phyloP scores from a whole-genome alignment of 768 basidiomycete genomes.

The Collybia sordida region DNA sequence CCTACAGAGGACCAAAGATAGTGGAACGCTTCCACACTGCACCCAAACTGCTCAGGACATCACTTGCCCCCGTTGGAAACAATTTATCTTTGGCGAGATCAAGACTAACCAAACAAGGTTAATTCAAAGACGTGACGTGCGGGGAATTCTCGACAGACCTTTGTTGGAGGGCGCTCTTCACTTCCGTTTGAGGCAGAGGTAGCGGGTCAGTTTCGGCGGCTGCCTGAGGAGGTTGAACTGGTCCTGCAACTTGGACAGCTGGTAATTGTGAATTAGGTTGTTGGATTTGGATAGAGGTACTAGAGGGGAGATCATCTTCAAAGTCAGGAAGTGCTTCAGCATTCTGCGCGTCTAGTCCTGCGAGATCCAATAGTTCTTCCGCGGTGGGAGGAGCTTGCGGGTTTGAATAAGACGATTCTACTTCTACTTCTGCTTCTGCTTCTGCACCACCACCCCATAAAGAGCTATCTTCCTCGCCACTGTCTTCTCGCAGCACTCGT shows the following conservation, averaged over 20 bases:
- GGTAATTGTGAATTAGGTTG: neutral
- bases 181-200: constrained; percentile 4
- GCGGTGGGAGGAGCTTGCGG: constrained; percentile 29
- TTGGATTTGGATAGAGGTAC: neutral
- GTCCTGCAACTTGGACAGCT: neutral
- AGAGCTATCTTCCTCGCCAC: neutral
- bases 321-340: constrained; percentile 53
- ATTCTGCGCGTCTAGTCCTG: constrained; percentile 40
- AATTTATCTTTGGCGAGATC: constrained; percentile 42
- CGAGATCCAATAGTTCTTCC: constrained; percentile 48
- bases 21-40: constrained; percentile 50
- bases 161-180: constrained; percentile 16
- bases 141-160: constrained; percentile 16
- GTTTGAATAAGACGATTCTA: constrained; percentile 13
- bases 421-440: constrained; percentile 10
- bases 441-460: constrained; percentile 4
- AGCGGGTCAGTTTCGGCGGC: neutral
- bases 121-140: neutral
- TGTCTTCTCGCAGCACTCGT: neutral
- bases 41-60: constrained; percentile 12
- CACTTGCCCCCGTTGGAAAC: constrained; percentile 38
- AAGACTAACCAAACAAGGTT: constrained; percentile 27
- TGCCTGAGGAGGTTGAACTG: neutral
- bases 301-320: constrained; percentile 36
- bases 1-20: constrained; percentile 68